These are phyloP conservation scores for Waltiozyma sp. DNA, from an alignment of 1,139 yeast species.

Conservation along the genomic window DNA sequence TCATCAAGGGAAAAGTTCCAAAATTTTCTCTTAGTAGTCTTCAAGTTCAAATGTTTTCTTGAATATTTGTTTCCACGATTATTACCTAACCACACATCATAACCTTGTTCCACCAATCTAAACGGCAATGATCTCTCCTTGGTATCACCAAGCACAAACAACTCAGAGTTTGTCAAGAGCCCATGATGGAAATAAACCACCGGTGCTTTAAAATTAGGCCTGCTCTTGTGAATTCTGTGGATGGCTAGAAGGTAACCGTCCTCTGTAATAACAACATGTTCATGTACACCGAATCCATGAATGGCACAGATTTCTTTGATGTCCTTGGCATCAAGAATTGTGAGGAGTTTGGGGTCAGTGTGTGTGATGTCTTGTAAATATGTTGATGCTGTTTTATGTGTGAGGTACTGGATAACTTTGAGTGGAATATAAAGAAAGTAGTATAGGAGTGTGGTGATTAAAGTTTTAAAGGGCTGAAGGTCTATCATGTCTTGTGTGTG, in stretches of 20 bases:
- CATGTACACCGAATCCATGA: constrained; percentile 52
- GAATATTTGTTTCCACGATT: constrained; percentile 86
- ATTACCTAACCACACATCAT: constrained; percentile 86
- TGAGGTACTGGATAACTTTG: background rate
- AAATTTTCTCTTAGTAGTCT: constrained; percentile 39
- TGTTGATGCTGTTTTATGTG: background rate
- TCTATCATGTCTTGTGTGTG: background rate
- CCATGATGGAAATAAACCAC: constrained; percentile 86
- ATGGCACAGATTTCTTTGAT: constrained; percentile 42
- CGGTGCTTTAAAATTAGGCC: constrained; percentile 24
- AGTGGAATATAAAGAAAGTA: background rate
- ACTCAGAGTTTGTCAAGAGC: constrained; percentile 78
- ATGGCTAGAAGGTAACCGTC: constrained; percentile 46
- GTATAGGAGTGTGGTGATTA: background rate
- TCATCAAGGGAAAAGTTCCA: constrained; percentile 82
- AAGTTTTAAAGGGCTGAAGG: background rate
- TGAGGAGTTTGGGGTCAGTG: background rate
- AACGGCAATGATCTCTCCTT: constrained; percentile 62
- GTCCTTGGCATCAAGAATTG: background rate
- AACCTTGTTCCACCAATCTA: constrained; percentile 63
- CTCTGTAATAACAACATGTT: constrained; percentile 40
- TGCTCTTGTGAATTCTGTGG: constrained; percentile 37
- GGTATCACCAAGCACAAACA: constrained; percentile 70
- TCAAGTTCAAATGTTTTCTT: constrained; percentile 32
- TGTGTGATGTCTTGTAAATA: background rate